Conservation (phyloP, 768 basidiomycete species). For the Mycena indigotica region DNA sequence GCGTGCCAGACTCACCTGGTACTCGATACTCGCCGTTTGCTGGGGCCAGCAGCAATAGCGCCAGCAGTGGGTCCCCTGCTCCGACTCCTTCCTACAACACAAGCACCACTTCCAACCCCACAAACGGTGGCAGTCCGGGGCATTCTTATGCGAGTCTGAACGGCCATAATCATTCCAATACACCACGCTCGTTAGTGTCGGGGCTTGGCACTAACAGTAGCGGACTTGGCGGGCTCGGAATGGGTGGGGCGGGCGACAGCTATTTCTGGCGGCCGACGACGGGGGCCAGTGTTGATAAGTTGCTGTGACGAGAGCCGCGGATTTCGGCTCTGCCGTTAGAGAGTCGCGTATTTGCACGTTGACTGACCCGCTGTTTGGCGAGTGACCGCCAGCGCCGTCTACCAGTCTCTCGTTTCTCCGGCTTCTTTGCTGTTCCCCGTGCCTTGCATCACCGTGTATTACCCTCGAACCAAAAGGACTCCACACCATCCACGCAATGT, state of each 20-base stretch:
- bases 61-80: background rate
- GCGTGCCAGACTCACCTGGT: background rate
- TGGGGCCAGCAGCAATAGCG: background rate
- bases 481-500: too few species aligned
- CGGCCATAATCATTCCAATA: background rate
- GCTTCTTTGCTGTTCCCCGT: background rate
- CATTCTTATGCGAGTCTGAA: background rate
- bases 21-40: conserved; percentile 1
- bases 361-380: background rate
- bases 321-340: background rate
- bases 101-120: background rate
- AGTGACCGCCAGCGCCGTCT: background rate
- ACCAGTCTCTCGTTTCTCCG: background rate
- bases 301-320: background rate
- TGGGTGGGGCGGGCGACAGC: background rate
- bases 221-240: background rate
- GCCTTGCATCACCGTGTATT: background rate
- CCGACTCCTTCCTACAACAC: background rate
- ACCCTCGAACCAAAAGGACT: too few species aligned
- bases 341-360: background rate
- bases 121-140: background rate
- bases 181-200: background rate
- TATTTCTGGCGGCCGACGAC: background rate
- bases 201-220: background rate
- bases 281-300: background rate